Percentiles rank a stretch among this genome's conserved stretches.
Conservation (phyloP, 345 rosid genomes). For the Brassica nigra region DNA sequence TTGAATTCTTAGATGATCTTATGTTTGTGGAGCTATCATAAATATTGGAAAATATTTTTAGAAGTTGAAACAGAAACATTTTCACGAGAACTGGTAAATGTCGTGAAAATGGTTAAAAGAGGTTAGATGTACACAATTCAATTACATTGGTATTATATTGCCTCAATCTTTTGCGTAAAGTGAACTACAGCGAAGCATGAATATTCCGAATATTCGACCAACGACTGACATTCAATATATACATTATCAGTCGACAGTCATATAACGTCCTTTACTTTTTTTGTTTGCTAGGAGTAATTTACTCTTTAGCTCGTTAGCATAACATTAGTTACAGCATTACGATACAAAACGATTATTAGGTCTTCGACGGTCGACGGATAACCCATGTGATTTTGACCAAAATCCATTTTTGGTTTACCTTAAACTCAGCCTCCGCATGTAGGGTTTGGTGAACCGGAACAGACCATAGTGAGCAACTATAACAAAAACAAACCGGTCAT, state of each 20-base stretch:
- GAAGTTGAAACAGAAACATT: neutral
- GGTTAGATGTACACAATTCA: too few species aligned
- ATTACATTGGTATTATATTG: too few species aligned
- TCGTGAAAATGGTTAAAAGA: neutral
- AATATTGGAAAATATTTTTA: neutral
- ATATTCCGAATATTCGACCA: conserved; percentile 33
- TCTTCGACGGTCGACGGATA: neutral
- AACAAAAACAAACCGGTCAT: conserved; percentile 1
- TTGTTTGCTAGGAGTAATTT: neutral
- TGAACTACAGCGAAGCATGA: neutral
- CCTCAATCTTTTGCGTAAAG: neutral
- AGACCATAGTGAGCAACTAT: neutral
- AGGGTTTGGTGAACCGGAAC: conserved; percentile 26
- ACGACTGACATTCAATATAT: conserved; percentile 2
- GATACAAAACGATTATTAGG: neutral
- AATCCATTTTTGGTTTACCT: neutral
- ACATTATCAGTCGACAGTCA: neutral
- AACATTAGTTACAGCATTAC: conserved; percentile 8
- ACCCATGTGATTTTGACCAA: conserved; percentile 11
- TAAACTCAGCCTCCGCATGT: neutral
- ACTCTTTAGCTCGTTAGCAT: neutral
- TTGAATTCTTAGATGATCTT: neutral
- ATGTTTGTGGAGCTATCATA: neutral
- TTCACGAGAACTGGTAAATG: neutral
- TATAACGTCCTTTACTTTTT: neutral